These are phyloP conservation scores for Candida ficus DNA, from an alignment of 805 yeast species.

Conservation along the genomic window DNA sequence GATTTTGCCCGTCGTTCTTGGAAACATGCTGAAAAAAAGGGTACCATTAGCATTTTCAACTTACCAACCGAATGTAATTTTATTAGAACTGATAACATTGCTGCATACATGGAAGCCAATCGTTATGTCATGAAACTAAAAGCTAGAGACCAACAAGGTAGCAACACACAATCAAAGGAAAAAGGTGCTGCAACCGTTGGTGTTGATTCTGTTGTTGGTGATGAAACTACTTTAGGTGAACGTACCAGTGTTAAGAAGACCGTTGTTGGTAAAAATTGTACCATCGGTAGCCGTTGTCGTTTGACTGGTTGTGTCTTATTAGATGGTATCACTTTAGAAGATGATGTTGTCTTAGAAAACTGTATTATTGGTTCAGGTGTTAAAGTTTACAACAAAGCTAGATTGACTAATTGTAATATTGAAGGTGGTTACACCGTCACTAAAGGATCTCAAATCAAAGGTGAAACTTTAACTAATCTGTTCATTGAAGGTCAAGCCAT, in stretches of 20 bases:
- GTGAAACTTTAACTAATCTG: slow-evolving; percentile 47
- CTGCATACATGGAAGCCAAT: slow-evolving; percentile 87
- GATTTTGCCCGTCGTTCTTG: slow-evolving; percentile 90
- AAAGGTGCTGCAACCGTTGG: slow-evolving; percentile 73
- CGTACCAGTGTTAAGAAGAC: slow-evolving; percentile 82
- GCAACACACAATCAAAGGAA: slow-evolving; percentile 32
- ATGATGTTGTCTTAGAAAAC: slow-evolving; percentile 73
- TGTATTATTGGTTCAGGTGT: slow-evolving; percentile 77
- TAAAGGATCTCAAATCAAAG: slow-evolving; percentile 46
- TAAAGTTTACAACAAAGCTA: slow-evolving; percentile 56
- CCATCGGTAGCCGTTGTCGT: slow-evolving; percentile 80
- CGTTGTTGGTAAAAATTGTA: slow-evolving; percentile 69
- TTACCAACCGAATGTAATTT: slow-evolving; percentile 68
- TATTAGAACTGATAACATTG: slow-evolving; percentile 70
- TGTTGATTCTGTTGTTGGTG: slow-evolving; percentile 78
- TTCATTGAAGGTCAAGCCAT: slow-evolving; percentile 23
- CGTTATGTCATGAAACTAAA: slow-evolving; percentile 65
- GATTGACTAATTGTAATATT: slow-evolving; percentile 75
- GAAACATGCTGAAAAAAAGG: slow-evolving; percentile 60
- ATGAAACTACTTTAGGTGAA: slow-evolving; percentile 65
- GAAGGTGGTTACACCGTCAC: slow-evolving; percentile 74
- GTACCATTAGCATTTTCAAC: slow-evolving; percentile 63
- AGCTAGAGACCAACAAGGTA: slow-evolving; percentile 36
- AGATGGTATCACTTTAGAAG: slow-evolving; percentile 67
- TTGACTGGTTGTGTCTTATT: slow-evolving; percentile 81